Evolutionary conservation across 257 asterid genomes (phyloP).

Genomic region (Thymus quinquecostatus): DNA sequence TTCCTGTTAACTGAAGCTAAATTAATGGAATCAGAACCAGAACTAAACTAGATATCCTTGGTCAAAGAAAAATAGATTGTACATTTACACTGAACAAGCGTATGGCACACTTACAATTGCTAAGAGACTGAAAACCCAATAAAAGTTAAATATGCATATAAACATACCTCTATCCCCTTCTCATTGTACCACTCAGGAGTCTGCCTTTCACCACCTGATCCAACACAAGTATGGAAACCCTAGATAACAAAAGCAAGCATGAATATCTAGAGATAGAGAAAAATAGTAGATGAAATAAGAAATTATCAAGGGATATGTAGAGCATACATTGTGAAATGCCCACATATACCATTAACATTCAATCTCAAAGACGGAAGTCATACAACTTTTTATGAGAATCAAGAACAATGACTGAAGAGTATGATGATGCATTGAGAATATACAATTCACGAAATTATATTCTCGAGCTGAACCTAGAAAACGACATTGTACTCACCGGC

Average conservation of each 20-base stretch:
- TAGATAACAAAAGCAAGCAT: slow-evolving; percentile 36
- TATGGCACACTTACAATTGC: not conserved
- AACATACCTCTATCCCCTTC: slow-evolving; percentile 87
- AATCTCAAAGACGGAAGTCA: not conserved
- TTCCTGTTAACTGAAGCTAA: slow-evolving; percentile 3
- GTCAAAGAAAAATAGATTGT: not conserved
- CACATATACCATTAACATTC: slow-evolving; percentile 18
- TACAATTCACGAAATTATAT: slow-evolving; percentile 1
- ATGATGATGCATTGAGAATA: slow-evolving; percentile 19
- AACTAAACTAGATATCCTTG: not conserved
- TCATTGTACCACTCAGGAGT: slow-evolving; percentile 99
- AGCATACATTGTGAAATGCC: not conserved
- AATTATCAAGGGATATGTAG: slow-evolving; percentile 4
- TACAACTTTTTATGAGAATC: slow-evolving; percentile 13
- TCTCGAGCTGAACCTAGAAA: slow-evolving; percentile 3
- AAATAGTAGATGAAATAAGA: not conserved
- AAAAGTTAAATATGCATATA: not conserved
- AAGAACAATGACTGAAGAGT: slow-evolving; percentile 22
- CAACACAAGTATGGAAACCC: slow-evolving; percentile 99
- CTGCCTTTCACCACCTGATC: slow-evolving; percentile 91
- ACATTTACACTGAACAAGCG: not conserved
- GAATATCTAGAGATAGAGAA: slow-evolving; percentile 16
- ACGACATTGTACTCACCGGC: slow-evolving; percentile 64
- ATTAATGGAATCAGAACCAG: not conserved
- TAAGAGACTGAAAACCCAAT: not conserved